These are phyloP conservation scores for Boletus sp. DNA, from an alignment of 1,284 basidiomycete species.

Conservation along the genomic window DNA sequence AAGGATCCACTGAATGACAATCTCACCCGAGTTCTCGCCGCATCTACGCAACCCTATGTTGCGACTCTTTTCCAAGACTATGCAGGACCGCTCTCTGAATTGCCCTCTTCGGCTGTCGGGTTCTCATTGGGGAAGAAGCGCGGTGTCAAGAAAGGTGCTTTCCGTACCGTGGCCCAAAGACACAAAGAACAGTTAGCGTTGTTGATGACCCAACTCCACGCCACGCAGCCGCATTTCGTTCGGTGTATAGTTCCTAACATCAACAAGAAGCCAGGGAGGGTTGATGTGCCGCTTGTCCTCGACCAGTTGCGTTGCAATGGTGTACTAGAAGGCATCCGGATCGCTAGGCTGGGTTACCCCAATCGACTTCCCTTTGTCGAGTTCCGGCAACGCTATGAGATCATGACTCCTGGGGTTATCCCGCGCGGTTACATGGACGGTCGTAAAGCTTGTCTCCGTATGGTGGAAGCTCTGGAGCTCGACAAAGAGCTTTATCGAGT, in stretches of 20 bases:
- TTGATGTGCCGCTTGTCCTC: slow-evolving; percentile 93
- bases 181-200: slow-evolving; percentile 96
- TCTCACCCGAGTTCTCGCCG: slow-evolving; percentile 84
- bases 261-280: slow-evolving; percentile 87
- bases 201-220: slow-evolving; percentile 89
- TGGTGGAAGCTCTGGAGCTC: slow-evolving; percentile 89
- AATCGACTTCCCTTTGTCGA: slow-evolving; percentile 97
- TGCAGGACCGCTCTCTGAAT: slow-evolving; percentile 40
- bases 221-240: slow-evolving; percentile 98
- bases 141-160: slow-evolving; percentile 90
- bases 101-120: slow-evolving; percentile 35
- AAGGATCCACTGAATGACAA: slow-evolving; percentile 99
- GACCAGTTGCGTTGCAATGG: slow-evolving; percentile 98
- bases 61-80: slow-evolving; percentile 86
- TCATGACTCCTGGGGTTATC: slow-evolving; percentile 91
- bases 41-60: slow-evolving; percentile 82
- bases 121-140: slow-evolving; percentile 71
- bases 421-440: slow-evolving; percentile 97
- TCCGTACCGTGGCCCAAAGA: slow-evolving; percentile 92
- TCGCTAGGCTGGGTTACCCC: slow-evolving; percentile 96
- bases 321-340: slow-evolving; percentile 98
- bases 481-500: slow-evolving; percentile 87
- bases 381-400: slow-evolving; percentile 96
- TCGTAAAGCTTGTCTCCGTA: slow-evolving; percentile 89
- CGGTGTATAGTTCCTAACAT: slow-evolving; percentile 97